Evolutionary conservation across 163 green algal genomes (phyloP), one percentile per base, ranked within the genome.

Genomic region (Volvox carteri): DNA sequence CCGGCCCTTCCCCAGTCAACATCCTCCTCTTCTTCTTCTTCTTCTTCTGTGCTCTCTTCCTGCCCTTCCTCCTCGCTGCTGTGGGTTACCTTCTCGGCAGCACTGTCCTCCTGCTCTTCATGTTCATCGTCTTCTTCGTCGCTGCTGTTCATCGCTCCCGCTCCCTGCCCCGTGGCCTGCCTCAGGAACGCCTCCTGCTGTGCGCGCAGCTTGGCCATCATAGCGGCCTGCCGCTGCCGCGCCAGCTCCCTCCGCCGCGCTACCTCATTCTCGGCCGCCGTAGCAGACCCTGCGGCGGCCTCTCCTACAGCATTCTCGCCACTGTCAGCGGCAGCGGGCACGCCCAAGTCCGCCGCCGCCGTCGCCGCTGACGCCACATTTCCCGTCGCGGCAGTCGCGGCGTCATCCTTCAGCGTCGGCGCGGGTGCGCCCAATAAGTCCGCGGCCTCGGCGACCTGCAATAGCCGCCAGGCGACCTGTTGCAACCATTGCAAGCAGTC

Each of bases 101-200:
- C 16, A 12, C 50, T 60, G 50, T 60, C 58, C 23, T 72, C 60
- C 60, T 72, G 3, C n/a, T 58, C 39, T 37, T 41, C 70, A 9
- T 37, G 19, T 11, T 33, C 9, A 11, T 80, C 73, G 5, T 80
- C 73, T 11, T n/a, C 25, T 62, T 65, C 73, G 21, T 60, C 73
- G 46, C 73, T 42, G 41, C 42, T 80, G 25, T 50, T 25, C 58
- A 39, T 41, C 54, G 54, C 77, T 7, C 1, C 44, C 0, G 42
- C 41, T 21, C 87, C 46, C 48, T 56, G 48, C 7, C 33, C 68
- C 25, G 3, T n/a, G 0, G 50, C 68, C 7, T 14, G 25, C 14
- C 52, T 54, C 81, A 70, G 84, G 75, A 89, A 92, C 14, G 84
- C 90, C 56, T 75, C 28, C 80, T 91, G 90, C 75, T 92, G 90